phyloP scores from a whole-genome alignment of 1,284 basidiomycete genomes.

The Hortiboletus rubellus region DNA sequence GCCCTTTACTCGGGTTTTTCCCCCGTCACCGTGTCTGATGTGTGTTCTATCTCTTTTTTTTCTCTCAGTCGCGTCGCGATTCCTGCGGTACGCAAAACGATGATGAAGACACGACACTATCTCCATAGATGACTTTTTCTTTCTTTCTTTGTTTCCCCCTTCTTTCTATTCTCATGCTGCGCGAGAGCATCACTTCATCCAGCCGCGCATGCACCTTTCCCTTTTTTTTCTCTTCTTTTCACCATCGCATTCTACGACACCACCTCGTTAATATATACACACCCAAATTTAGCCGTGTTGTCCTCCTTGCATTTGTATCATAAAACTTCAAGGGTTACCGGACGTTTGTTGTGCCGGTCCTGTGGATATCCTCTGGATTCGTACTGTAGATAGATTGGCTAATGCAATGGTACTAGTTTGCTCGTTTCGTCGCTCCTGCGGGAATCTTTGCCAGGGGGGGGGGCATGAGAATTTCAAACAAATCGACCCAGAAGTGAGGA shows the following conservation, averaged over 20 bases:
- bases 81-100: slow-evolving; percentile 70
- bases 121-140: no score
- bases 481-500: no score
- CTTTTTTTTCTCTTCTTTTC: background rate
- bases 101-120: slow-evolving; percentile 23
- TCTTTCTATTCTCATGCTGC: background rate
- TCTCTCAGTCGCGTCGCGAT: slow-evolving; percentile 64
- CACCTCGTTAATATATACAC: background rate
- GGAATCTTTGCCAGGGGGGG: no score
- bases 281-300: background rate
- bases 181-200: background rate
- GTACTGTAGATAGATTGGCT: no score
- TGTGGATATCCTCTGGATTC: no score
- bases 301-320: background rate
- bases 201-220: background rate
- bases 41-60: background rate
- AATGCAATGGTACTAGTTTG: no score
- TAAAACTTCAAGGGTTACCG: background rate
- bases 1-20: background rate
- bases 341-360: no score
- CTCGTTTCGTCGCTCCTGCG: no score
- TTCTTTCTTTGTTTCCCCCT: background rate
- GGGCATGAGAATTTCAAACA: no score
- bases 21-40: background rate
- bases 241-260: background rate